phyloP scores from a whole-genome alignment of 78 protist genomes.

The Creolimax fragrantissima region DNA sequence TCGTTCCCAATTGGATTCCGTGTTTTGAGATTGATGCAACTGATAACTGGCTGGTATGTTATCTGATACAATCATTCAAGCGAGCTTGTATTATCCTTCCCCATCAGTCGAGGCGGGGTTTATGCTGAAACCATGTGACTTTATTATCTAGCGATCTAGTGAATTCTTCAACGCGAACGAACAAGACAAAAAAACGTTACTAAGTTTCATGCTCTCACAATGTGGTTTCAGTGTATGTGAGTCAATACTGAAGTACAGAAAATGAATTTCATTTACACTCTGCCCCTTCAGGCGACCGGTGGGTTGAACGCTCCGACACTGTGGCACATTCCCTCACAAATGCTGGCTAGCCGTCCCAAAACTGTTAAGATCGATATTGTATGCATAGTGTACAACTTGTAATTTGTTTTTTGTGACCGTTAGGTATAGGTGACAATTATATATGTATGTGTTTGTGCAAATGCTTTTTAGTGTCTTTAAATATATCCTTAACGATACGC shows the following conservation, averaged over 20 bases:
- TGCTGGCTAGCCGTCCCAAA: not conserved
- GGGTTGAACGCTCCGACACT: not conserved
- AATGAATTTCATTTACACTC: too few relatives aligned
- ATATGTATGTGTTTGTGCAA: not conserved
- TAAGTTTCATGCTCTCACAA: too few relatives aligned
- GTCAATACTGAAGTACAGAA: too few relatives aligned
- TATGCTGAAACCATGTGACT: too few relatives aligned
- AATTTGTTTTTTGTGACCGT: not conserved
- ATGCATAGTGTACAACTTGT: not conserved
- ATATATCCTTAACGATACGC: not conserved
- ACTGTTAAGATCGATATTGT: not conserved
- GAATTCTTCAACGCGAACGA: too few relatives aligned
- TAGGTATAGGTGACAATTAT: not conserved
- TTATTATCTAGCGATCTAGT: too few relatives aligned
- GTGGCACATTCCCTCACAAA: not conserved
- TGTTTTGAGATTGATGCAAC: not conserved
- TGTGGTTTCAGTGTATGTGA: too few relatives aligned
- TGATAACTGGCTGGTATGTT: not conserved
- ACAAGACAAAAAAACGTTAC: too few relatives aligned
- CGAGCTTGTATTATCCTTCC: too few relatives aligned
- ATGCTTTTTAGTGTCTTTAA: not conserved
- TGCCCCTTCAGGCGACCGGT: not conserved
- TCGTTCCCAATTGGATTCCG: not conserved
- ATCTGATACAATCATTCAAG: too few relatives aligned
- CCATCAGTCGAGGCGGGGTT: too few relatives aligned